Conservation (phyloP, 2,329 filamentous ascomycete species). For the Fulvia fulva region DNA sequence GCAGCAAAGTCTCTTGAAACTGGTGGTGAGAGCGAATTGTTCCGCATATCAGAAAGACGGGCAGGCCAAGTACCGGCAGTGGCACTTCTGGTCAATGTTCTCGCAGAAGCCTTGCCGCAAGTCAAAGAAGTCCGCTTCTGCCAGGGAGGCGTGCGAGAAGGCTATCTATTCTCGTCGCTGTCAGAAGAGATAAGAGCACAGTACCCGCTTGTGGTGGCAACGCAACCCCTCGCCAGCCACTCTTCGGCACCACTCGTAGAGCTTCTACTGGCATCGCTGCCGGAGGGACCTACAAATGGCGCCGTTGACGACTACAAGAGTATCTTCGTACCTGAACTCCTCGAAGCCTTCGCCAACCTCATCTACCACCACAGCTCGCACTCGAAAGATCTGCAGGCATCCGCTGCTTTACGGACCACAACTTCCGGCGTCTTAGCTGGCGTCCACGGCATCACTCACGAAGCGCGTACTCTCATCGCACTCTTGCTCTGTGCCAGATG, state of each 20-base stretch:
- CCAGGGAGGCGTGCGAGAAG: constrained; percentile 82
- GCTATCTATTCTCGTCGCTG: constrained; percentile 71
- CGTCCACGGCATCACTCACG: constrained; percentile 70
- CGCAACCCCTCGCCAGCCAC: constrained; percentile 47
- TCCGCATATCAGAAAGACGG: constrained; percentile 75
- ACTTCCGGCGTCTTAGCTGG: constrained; percentile 64
- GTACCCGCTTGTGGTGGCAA: constrained; percentile 64
- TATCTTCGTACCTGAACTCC: constrained; percentile 42
- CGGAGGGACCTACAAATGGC: constrained; percentile 27
- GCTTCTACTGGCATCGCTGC: constrained; percentile 49
- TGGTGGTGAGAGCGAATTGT: constrained; percentile 41
- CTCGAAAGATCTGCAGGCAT: constrained; percentile 51
- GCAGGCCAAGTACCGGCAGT: constrained; percentile 81
- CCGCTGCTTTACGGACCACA: constrained; percentile 68
- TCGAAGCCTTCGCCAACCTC: constrained; percentile 57
- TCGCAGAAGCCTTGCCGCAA: constrained; percentile 64
- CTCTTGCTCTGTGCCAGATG: constrained; percentile 71
- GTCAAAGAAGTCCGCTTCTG: constrained; percentile 78
- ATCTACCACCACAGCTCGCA: constrained; percentile 48
- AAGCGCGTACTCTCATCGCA: constrained; percentile 65
- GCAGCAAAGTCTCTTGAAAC: constrained; percentile 34
- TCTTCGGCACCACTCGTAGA: constrained; percentile 46
- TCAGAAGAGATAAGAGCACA: constrained; percentile 55
- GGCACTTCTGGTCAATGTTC: constrained; percentile 70
- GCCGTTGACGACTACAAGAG: constrained; percentile 36